Percentiles rank a stretch among this genome's conserved stretches.
Evolutionary conservation across 352 stramenopile species (phyloP).

Genomic region (Pythium insidiosum): DNA sequence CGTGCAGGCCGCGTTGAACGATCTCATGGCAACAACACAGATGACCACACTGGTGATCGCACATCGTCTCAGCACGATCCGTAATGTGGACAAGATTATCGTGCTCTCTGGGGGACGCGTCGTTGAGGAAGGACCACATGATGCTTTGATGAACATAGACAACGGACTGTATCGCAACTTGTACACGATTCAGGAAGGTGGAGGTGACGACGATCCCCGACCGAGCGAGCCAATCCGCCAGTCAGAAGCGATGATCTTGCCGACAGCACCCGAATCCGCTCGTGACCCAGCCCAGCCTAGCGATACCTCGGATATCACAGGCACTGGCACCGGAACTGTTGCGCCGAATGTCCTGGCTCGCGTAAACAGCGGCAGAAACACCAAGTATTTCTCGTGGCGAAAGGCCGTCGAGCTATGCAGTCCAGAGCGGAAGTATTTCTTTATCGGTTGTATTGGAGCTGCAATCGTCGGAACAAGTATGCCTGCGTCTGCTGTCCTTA

Average conservation of each 20-base stretch:
- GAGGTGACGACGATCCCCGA: background rate
- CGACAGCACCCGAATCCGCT: too few species aligned
- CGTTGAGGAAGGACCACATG: conserved; percentile 26
- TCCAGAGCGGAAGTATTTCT: background rate
- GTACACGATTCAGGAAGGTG: conserved; percentile 46
- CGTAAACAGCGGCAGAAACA: too few species aligned
- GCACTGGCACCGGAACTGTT: background rate
- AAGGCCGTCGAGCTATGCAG: conserved; percentile 9
- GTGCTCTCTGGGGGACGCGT: conserved; percentile 23
- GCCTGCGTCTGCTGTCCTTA: conserved; percentile 6
- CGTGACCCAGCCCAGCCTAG: too few species aligned
- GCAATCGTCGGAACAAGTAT: conserved; percentile 14
- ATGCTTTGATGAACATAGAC: conserved; percentile 39
- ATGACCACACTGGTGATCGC: conserved; percentile 61
- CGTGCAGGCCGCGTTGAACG: conserved; percentile 32
- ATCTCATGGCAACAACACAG: conserved; percentile 19
- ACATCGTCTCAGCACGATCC: conserved; percentile 39
- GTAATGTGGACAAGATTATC: conserved; percentile 36
- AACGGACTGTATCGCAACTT: conserved; percentile 68
- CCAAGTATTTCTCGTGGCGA: conserved; percentile 6
- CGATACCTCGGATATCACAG: background rate
- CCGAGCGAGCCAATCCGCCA: background rate
- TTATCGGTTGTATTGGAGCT: background rate
- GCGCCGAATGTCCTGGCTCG: too few species aligned
- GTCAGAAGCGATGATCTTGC: background rate